Evolutionary conservation across 2,329 filamentous ascomycete genomes (phyloP).

Genomic region (Botrytis porri): DNA sequence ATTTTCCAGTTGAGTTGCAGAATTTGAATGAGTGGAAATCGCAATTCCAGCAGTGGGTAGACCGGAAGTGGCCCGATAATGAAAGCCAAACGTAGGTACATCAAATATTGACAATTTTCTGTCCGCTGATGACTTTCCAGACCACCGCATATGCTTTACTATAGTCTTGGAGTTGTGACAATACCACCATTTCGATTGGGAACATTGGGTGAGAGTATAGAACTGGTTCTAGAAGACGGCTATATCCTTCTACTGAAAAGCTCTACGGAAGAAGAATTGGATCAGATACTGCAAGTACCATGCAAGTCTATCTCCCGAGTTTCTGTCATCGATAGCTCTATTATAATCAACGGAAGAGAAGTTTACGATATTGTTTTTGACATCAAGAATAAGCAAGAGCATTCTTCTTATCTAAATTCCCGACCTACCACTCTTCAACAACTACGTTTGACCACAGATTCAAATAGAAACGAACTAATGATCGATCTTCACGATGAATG

Average conservation of each 20-base stretch:
- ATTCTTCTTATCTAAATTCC: conserved; percentile 8
- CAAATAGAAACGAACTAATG: not conserved
- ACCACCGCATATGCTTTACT: conserved; percentile 17
- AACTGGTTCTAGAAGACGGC: conserved; percentile 12
- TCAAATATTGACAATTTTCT: not conserved
- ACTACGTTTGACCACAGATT: not conserved
- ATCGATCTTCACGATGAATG: not conserved
- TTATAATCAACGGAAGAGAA: not conserved
- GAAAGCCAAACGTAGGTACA: not conserved
- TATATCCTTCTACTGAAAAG: conserved; percentile 17
- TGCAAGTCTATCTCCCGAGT: conserved; percentile 6
- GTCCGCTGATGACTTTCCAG: conserved; percentile 7
- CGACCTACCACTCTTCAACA: not conserved
- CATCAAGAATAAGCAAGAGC: not conserved
- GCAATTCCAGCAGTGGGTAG: conserved; percentile 30
- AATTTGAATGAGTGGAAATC: conserved; percentile 27
- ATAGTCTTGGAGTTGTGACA: conserved; percentile 8
- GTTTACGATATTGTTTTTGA: not conserved
- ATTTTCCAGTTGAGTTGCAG: conserved; percentile 30
- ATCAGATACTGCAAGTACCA: conserved; percentile 22
- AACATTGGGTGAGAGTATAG: not conserved
- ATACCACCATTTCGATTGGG: conserved; percentile 10
- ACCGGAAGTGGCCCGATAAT: conserved; percentile 19
- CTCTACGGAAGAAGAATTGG: conserved; percentile 13
- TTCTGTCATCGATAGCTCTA: not conserved